Evolutionary conservation across 768 basidiomycete species (phyloP).

Genomic region (Rhodotorula kratochvilovae): DNA sequence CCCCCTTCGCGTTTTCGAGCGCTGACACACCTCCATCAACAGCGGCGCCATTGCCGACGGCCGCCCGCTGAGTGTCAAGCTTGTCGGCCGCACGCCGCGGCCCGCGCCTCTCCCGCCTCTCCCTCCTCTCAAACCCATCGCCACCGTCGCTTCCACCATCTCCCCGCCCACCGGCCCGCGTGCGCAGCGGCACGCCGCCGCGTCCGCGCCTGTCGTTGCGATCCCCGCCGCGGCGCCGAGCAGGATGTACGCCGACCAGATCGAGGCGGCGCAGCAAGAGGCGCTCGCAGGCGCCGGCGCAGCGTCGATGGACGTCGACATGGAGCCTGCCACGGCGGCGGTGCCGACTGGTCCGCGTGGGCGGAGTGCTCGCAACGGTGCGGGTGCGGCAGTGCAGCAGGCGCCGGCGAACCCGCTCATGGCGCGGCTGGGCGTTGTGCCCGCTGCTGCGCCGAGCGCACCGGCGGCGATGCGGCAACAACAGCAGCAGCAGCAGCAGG

Average conservation of each 20-base stretch:
- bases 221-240: neutral
- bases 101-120: conserved; percentile 1
- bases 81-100: conserved; percentile 6
- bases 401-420: neutral
- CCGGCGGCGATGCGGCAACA: neutral
- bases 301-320: conserved; percentile 19
- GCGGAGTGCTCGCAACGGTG: too few species aligned
- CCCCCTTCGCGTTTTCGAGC: too few species aligned
- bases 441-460: neutral
- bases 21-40: neutral
- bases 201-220: neutral
- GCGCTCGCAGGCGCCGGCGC: neutral
- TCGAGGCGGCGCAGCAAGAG: neutral
- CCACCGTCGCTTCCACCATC: neutral
- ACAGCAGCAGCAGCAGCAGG: neutral
- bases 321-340: neutral
- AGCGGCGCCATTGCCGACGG: conserved; percentile 40
- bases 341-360: too few species aligned
- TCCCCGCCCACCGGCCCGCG: conserved; percentile 2
- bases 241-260: conserved; percentile 25
- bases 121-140: neutral
- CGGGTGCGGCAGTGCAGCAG: neutral
- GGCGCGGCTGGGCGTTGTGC: neutral
- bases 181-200: neutral
- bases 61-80: conserved; percentile 18